phyloP scores from a whole-genome alignment of 2,329 filamentous ascomycete genomes.

The Rosellinia necatrix region DNA sequence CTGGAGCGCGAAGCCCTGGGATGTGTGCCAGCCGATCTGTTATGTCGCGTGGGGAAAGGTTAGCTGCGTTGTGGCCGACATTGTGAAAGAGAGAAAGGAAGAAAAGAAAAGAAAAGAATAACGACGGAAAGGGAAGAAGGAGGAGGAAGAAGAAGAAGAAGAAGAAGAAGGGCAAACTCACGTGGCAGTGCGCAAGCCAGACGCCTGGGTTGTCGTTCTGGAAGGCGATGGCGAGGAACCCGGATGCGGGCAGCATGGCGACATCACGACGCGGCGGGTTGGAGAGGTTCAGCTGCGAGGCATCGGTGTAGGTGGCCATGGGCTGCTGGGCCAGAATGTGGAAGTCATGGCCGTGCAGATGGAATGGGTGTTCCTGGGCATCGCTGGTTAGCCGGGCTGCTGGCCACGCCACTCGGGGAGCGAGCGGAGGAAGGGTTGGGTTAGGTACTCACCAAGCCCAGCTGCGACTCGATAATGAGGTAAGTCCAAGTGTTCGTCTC shows the following conservation, averaged over 20 bases:
- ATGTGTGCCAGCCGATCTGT: constrained; percentile 56
- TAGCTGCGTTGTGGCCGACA: too few species aligned
- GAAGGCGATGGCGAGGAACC: constrained; percentile 57
- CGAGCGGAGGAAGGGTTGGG: constrained; percentile 1
- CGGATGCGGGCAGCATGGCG: constrained; percentile 50
- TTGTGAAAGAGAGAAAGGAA: background rate
- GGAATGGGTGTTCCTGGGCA: constrained; percentile 46
- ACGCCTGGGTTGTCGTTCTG: constrained; percentile 57
- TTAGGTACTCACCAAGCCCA: constrained; percentile 26
- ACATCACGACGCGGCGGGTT: constrained; percentile 57
- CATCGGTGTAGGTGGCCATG: constrained; percentile 39
- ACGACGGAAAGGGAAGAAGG: too few species aligned
- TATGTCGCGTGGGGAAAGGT: constrained; percentile 2
- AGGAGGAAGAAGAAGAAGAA: background rate
- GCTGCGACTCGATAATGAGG: constrained; percentile 40
- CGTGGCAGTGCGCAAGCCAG: constrained; percentile 48
- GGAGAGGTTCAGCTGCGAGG: constrained; percentile 40
- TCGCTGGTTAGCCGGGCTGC: background rate
- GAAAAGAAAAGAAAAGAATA: background rate
- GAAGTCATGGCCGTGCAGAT: constrained; percentile 53
- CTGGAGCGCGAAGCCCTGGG: constrained; percentile 57
- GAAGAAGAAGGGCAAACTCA: constrained; percentile 12
- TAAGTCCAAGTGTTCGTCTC: constrained; percentile 44
- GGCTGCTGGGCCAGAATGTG: constrained; percentile 42
- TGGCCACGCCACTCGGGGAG: background rate